These are phyloP conservation scores for Cicer arietinum DNA, from an alignment of 306 rosid genomes.

Conservation along the genomic window DNA sequence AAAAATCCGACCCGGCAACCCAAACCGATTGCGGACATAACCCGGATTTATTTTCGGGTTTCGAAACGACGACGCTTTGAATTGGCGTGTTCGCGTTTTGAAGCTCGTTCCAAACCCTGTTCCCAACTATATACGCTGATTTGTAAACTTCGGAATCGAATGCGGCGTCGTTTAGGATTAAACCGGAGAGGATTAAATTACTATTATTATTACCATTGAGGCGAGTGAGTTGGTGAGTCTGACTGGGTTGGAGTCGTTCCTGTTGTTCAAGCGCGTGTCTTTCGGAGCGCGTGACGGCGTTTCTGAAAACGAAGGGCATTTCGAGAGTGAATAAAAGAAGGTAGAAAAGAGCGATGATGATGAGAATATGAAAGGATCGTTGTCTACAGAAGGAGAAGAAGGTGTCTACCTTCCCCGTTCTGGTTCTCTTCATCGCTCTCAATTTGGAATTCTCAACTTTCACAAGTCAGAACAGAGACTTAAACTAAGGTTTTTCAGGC, in stretches of 20 bases:
- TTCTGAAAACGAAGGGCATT: constrained; percentile 73
- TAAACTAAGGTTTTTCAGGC: no score
- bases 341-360: constrained; percentile 61
- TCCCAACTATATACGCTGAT: constrained; percentile 66
- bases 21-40: constrained; percentile 69
- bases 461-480: no score
- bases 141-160: constrained; percentile 64
- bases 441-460: background rate
- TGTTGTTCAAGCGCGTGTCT: constrained; percentile 50
- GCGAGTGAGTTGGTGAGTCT: background rate
- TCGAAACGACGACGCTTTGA: background rate
- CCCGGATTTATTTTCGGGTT: constrained; percentile 48
- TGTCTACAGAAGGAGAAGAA: constrained; percentile 61
- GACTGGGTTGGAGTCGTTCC: background rate
- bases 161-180: constrained; percentile 56
- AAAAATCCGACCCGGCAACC: constrained; percentile 60
- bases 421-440: constrained; percentile 67
- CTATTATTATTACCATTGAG: constrained; percentile 24
- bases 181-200: constrained; percentile 53
- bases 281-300: constrained; percentile 42
- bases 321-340: constrained; percentile 63
- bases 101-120: constrained; percentile 61
- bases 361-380: constrained; percentile 74
- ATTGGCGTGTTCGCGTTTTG: constrained; percentile 40
- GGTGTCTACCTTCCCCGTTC: constrained; percentile 51